Evolutionary conservation across 768 basidiomycete genomes (phyloP).

Genomic region (Tricholoma matsutake): DNA sequence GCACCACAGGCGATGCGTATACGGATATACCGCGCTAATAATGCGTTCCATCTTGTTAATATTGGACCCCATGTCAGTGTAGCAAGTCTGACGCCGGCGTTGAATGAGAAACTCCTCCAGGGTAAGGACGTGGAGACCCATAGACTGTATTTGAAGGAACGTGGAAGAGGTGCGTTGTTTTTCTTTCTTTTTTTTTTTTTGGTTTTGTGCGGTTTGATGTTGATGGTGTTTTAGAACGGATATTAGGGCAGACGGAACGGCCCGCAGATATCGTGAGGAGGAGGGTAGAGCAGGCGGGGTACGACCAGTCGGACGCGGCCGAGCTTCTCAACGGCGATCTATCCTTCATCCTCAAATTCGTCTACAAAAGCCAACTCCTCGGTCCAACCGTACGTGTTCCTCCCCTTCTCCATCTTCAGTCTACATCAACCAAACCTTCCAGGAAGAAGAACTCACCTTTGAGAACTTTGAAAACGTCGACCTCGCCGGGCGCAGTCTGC

Average conservation of each 20-base stretch:
- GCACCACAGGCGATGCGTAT: slow-evolving; percentile 46
- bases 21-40: slow-evolving; percentile 75
- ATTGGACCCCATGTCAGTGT: slow-evolving; percentile 67
- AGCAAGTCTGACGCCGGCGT: slow-evolving; percentile 54
- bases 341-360: slow-evolving; percentile 83
- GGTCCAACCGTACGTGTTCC: slow-evolving; percentile 52
- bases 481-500: slow-evolving; percentile 74
- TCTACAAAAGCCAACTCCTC: slow-evolving; percentile 78
- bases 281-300: slow-evolving; percentile 86
- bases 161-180: slow-evolving; percentile 60
- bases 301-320: slow-evolving; percentile 73
- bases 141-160: slow-evolving; percentile 71
- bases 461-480: slow-evolving; percentile 78
- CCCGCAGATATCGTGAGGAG: slow-evolving; percentile 84
- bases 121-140: slow-evolving; percentile 56
- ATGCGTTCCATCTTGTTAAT: slow-evolving; percentile 66
- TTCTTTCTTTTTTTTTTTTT: background rate
- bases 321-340: slow-evolving; percentile 76
- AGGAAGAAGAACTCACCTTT: slow-evolving; percentile 75
- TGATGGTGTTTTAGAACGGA: slow-evolving; percentile 49
- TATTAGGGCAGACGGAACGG: slow-evolving; percentile 75
- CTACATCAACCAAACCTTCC: background rate
- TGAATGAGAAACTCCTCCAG: slow-evolving; percentile 55
- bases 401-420: slow-evolving; percentile 1
- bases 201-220: background rate